Base-by-base conservation (phyloP, 106 monocot species). In the Narthecium ossifragum region DNA sequence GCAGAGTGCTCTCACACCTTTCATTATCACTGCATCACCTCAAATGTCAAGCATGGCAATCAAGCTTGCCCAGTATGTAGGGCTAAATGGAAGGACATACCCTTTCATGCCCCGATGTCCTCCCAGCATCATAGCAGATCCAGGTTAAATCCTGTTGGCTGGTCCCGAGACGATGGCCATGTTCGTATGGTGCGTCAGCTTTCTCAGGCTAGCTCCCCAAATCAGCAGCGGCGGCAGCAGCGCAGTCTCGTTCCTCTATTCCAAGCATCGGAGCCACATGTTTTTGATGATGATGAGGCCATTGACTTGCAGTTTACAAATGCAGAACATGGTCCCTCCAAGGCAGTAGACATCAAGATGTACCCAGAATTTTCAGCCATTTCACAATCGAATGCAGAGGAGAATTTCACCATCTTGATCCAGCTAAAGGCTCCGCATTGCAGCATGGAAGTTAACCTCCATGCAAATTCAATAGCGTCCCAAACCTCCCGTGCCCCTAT, bases 1-100 rank as follows among this genome's bases (percentile, higher is more conserved):
- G 84, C 88, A 17, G 88, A 88, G 45, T 89, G 88, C 80, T 84
- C 84, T 2, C 88, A 89, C 45, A 70, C 65, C 9, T 88, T 88
- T 74, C 88, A 84, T 58, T 84, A 80, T 67, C 59, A 74, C 36
- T 88, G 88, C 80, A 88, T 88, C 13, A 55, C 69, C 11, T 74
- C 80, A 8, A 83, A 77, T 57, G 79, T 88, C 7, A 79, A 76
- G 39, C 68, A 80, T 40, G 88, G 88, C 21, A 80, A 80, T 47
- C 60, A 61, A 18, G 45, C 71, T 9, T 88, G 88, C 60, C 88
- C 88, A 31, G 62, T 88, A 29, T 88, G 88, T 72, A 63, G 76
- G n/a, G 73, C 83, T 33, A 67, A 72, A 46, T 88, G 88, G 88
- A 77, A 74, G 37, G 77, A 83, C 34, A 34, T 77, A 21, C 77